Base-by-base conservation (phyloP, 1,284 basidiomycete species). In the Salmacisia buchloeana region DNA sequence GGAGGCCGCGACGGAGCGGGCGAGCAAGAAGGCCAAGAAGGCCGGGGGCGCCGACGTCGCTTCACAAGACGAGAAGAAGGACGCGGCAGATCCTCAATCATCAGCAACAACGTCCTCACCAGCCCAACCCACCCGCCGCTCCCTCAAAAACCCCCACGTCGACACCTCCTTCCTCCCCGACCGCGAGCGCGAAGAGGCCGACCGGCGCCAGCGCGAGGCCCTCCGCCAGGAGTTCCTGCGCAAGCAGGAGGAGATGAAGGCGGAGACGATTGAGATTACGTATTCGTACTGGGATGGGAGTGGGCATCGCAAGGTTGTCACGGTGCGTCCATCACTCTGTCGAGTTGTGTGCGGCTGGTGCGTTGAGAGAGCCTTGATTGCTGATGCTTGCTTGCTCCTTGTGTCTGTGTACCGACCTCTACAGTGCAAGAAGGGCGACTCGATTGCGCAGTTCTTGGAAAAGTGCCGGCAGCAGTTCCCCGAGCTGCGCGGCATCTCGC, bases 261-360 rank as follows among this genome's bases (percentile, higher is more conserved):
- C 85, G 45, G 93, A 94, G 73, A 89, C 91, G 29, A 89, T 97
- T 62, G 91, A 94, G 78, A 86, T 97, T 69, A 88, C 88, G 0
- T 99, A 97, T 78, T 96, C 92, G 0, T 98, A 89, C 81, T 99
- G 96, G 96, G 94, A 99, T 77, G 94, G 94, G 3, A 93, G 89
- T 73, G 96, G 96, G 0, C 96, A 98, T 82, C 85, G 94, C 45
- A 97, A 94, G 82, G 88, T 87, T 36, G 94, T 96, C 18, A 85
- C 84, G 74, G 94, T 94, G 78, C 81, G 90, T 83, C n/a, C n/a
- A 39, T 39, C 36, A n/a, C n/a, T 9, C 36, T 39, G 36, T 39
- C 36, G 10, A 10, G 36, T 39, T n/a, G 36, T 9, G n/a, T n/a
- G n/a, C n/a, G n/a, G n/a, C n/a, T 38, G 29, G 15, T 25, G 18